Evolutionary conservation across 352 stramenopile species (phyloP), one percentile per base, ranked within the genome.

Genomic region (Phytophthora tentaculata): DNA sequence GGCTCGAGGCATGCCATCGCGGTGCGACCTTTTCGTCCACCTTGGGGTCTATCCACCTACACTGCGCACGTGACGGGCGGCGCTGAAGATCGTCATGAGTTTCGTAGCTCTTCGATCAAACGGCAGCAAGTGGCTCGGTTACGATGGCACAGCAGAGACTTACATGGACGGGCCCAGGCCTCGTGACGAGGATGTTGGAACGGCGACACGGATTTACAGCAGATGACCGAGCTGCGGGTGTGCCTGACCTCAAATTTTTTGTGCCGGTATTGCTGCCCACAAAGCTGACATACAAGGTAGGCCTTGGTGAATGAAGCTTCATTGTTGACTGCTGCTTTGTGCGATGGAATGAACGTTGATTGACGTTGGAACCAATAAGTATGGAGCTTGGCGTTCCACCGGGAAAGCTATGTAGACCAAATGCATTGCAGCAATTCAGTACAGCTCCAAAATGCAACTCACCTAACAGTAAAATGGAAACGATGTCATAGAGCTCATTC

Each of bases 101-200:
- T 49, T 67, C 37, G 65, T 49, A 61, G 60, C 65, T 35, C 52
- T 22, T 73, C 65, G 59, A 69, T 64, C 24, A 51, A 52, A 73
- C 65, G 52, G 47, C 50, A 52, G 44, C 51, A n/a, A 28, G 6
- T 37, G 56, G 23, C 56, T 54, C 48, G 47, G 62, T 57, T 71
- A 66, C 66, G 63, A 20, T 49, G 8, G 9, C 14, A 39, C 43
- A 62, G 23, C 50, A 51, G 60, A 55, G 9, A 17, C 16, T 35
- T 4, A 26, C 24, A 61, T 44, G 58, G 58, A 65, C 58, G 39
- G 51, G 45, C 61, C 50, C 9, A 37, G 45, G 48, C 32, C 29
- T 58, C 58, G 35, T 72, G 41, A 68, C 64, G 37, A 68, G 45
- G 64, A 72, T 72, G 64, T 67, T 72, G 29, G 50, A 61, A 67